A percentile compares a stretch with the other conserved stretches of the same genome.
phyloP scores from a whole-genome alignment of 768 basidiomycete species.

The Boletus subcaerulescens region DNA sequence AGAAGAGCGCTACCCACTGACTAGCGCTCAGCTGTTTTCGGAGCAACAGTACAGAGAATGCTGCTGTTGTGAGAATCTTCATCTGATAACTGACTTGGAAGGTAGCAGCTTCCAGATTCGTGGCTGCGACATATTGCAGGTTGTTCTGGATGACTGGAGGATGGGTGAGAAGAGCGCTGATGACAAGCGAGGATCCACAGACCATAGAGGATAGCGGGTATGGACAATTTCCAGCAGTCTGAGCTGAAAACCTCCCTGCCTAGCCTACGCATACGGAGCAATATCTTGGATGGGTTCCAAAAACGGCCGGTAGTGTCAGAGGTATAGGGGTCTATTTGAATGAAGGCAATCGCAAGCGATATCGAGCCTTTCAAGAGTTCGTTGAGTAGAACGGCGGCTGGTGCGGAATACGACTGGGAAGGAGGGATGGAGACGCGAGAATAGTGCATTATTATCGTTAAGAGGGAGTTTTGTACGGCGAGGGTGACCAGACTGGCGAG shows the following conservation, averaged over 20 bases:
- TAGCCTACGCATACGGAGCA: slow-evolving; percentile 53
- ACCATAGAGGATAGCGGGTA: slow-evolving; percentile 94
- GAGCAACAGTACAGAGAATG: slow-evolving; percentile 79
- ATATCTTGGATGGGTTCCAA: slow-evolving; percentile 36
- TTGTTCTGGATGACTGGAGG: slow-evolving; percentile 84
- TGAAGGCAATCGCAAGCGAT: slow-evolving; percentile 81
- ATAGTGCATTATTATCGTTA: slow-evolving; percentile 96
- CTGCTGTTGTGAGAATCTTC: slow-evolving; percentile 95
- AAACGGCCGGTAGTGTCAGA: slow-evolving; percentile 33
- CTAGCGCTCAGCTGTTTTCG: slow-evolving; percentile 66
- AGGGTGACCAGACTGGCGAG: slow-evolving; percentile 68
- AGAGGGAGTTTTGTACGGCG: slow-evolving; percentile 86
- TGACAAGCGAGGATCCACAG: slow-evolving; percentile 12
- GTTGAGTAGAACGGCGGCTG: slow-evolving; percentile 89
- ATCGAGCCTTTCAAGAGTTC: slow-evolving; percentile 91
- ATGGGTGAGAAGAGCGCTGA: slow-evolving; percentile 6
- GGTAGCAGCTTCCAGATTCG: slow-evolving; percentile 91
- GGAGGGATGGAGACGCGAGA: slow-evolving; percentile 81
- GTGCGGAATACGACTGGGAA: slow-evolving; percentile 83
- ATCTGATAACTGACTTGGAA: slow-evolving; percentile 98
- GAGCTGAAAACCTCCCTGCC: slow-evolving; percentile 73
- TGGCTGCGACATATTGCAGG: slow-evolving; percentile 91
- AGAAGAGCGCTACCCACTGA: slow-evolving; percentile 84
- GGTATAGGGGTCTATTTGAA: slow-evolving; percentile 46
- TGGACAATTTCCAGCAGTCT: slow-evolving; percentile 97